Conservation (phyloP, 1,139 yeast genomes). For the Magnusiomyces tetraspermus region DNA sequence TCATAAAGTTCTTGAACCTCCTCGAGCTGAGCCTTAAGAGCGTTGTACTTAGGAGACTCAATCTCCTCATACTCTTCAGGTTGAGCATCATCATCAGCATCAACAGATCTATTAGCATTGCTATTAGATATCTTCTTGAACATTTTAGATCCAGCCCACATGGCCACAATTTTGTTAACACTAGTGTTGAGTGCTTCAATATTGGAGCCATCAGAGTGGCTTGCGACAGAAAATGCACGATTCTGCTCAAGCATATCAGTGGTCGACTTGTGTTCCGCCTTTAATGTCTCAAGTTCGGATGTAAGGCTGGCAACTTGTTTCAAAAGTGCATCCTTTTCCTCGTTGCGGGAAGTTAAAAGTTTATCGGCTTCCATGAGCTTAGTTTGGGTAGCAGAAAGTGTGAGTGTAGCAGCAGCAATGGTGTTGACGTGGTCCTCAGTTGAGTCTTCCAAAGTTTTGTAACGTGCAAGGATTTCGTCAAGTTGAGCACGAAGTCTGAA, state of each 20-base stretch:
- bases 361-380: slow-evolving; percentile 19
- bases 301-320: slow-evolving; percentile 18
- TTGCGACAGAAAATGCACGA: not conserved
- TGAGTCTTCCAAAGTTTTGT: slow-evolving; percentile 20
- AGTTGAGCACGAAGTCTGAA: slow-evolving; percentile 18
- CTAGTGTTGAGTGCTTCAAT: slow-evolving; percentile 8
- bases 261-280: slow-evolving; percentile 15
- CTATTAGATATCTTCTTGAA: slow-evolving; percentile 13
- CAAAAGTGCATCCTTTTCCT: slow-evolving; percentile 18
- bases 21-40: slow-evolving; percentile 19
- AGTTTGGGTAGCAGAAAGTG: slow-evolving; percentile 25
- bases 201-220: not conserved
- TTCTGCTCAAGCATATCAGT: slow-evolving; percentile 6
- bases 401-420: slow-evolving; percentile 26
- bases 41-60: slow-evolving; percentile 15
- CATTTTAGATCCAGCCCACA: slow-evolving; percentile 27
- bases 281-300: slow-evolving; percentile 18
- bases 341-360: slow-evolving; percentile 20
- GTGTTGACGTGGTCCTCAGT: slow-evolving; percentile 25
- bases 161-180: slow-evolving; percentile 23
- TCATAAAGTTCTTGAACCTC: slow-evolving; percentile 24
- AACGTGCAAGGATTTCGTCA: slow-evolving; percentile 16
- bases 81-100: slow-evolving; percentile 8
- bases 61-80: slow-evolving; percentile 12
- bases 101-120: not conserved